Percentiles rank a stretch among this genome's conserved stretches.
These are phyloP conservation scores for Coccomyxa sp. DNA, from an alignment of 139 green algal species.

Conservation along the genomic window DNA sequence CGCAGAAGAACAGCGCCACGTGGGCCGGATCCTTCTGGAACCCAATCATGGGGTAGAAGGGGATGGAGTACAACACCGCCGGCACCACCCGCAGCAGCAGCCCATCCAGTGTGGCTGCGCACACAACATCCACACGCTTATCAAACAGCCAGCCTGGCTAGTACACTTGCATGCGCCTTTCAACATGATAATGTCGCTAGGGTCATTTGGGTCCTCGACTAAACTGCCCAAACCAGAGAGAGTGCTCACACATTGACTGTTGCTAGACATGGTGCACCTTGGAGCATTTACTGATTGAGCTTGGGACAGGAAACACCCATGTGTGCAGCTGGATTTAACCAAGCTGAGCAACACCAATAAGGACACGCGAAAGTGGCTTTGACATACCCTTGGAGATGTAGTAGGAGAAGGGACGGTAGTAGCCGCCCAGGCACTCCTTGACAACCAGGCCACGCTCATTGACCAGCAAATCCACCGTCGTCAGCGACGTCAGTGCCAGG, in stretches of 20 bases:
- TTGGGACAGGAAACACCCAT: neutral
- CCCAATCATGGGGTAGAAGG: slow-evolving; percentile 72
- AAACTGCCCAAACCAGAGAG: too few relatives aligned
- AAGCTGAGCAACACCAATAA: neutral
- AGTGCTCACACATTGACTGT: neutral
- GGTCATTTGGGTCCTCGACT: too few relatives aligned
- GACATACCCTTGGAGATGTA: slow-evolving; percentile 45
- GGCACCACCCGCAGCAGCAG: slow-evolving; percentile 71
- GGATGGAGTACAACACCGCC: slow-evolving; percentile 45
- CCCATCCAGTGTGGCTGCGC: slow-evolving; percentile 49
- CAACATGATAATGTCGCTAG: too few relatives aligned
- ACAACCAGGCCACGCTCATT: slow-evolving; percentile 56
- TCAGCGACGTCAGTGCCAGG: slow-evolving; percentile 72
- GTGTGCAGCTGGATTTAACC: neutral
- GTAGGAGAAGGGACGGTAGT: slow-evolving; percentile 60
- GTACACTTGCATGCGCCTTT: too few relatives aligned
- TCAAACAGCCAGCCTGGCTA: too few relatives aligned
- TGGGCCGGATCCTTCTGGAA: slow-evolving; percentile 17
- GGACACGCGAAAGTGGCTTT: neutral
- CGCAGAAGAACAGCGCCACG: slow-evolving; percentile 29
- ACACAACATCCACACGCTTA: neutral
- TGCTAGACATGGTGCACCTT: neutral
- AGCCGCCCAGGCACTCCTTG: slow-evolving; percentile 35
- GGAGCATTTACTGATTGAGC: neutral
- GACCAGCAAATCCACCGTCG: slow-evolving; percentile 62